Percentiles rank a stretch among this genome's conserved stretches.
Evolutionary conservation across 495 filamentous ascomycete genomes (phyloP).

Genomic region (Neurospora hispaniola): DNA sequence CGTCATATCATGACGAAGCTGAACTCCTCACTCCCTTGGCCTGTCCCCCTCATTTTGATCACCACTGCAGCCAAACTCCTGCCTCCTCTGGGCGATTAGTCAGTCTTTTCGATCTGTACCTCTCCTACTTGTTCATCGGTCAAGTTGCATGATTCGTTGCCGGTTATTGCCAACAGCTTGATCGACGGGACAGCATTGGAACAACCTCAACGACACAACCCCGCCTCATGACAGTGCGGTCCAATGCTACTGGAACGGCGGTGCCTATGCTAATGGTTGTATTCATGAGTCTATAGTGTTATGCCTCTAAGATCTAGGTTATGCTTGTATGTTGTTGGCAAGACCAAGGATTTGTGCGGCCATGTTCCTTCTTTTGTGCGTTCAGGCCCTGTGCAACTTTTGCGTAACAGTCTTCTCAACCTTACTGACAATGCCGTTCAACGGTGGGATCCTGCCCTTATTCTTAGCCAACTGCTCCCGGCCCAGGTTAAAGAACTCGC

Average conservation of each 20-base stretch:
- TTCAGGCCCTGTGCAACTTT: not conserved
- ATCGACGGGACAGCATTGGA: not conserved
- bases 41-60: too few species aligned
- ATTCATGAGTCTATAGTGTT: not conserved
- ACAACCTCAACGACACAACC: not conserved
- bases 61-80: too few species aligned
- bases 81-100: too few species aligned
- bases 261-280: not conserved
- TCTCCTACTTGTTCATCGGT: not conserved
- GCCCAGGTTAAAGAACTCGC: constrained; percentile 1
- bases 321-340: not conserved
- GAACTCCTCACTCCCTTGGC: too few species aligned
- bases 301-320: not conserved
- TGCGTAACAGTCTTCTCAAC: not conserved
- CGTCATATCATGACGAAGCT: too few species aligned
- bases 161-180: not conserved
- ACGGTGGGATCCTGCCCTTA: not conserved
- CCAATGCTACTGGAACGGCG: not conserved
- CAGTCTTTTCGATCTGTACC: too few species aligned
- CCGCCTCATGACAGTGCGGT: not conserved
- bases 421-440: not conserved
- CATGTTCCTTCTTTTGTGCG: not conserved
- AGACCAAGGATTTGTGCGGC: too few species aligned
- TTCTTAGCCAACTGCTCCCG: not conserved
- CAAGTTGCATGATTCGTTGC: not conserved